phyloP scores from a whole-genome alignment of 2,329 filamentous ascomycete species.

The Colletotrichum tanaceti region DNA sequence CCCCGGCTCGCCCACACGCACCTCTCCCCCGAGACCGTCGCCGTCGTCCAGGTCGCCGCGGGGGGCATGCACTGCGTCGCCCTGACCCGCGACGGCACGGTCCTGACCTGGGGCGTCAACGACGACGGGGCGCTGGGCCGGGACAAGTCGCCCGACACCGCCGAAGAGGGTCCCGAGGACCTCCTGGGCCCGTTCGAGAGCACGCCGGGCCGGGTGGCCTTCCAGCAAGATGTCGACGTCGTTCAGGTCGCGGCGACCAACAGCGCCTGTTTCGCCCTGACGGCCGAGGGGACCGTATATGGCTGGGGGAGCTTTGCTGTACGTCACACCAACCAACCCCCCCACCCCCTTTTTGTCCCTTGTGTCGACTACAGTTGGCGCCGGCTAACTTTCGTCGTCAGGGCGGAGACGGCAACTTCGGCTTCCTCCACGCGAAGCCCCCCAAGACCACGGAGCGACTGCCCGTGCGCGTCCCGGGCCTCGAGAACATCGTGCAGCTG shows the following conservation, averaged over 20 bases:
- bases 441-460: constrained; percentile 54
- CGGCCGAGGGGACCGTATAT: constrained; percentile 70
- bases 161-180: constrained; percentile 58
- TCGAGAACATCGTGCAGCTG: constrained; percentile 64
- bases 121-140: constrained; percentile 73
- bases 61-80: constrained; percentile 74
- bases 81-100: constrained; percentile 70
- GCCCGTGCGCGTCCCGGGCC: constrained; percentile 59
- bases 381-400: not conserved
- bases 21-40: constrained; percentile 62
- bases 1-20: constrained; percentile 62
- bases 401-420: constrained; percentile 61
- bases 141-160: constrained; percentile 52
- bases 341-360: not conserved
- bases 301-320: constrained; percentile 75
- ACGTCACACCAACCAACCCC: constrained; percentile 21
- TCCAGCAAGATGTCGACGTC: constrained; percentile 63
- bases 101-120: constrained; percentile 76
- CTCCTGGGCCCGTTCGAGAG: constrained; percentile 55
- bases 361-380: too few relatives aligned
- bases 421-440: constrained; percentile 54
- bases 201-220: constrained; percentile 65
- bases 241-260: constrained; percentile 71
- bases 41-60: constrained; percentile 70
- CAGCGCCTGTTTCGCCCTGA: constrained; percentile 71